Evolutionary conservation across 2,329 filamentous ascomycete species (phyloP).

Genomic region (Fusarium sp.): DNA sequence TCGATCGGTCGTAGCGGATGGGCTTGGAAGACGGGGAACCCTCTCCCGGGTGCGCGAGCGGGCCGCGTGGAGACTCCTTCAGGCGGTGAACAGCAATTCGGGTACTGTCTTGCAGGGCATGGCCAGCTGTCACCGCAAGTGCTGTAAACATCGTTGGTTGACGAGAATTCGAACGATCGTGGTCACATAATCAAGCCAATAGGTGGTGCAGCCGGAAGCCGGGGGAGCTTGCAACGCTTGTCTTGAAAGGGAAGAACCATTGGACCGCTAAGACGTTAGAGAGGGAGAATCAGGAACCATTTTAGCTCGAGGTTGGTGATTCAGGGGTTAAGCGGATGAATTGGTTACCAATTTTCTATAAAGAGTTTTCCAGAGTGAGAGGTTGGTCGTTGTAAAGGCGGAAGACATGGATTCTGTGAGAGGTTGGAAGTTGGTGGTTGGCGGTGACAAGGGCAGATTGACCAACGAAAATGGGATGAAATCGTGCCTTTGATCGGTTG

Average conservation of each 20-base stretch:
- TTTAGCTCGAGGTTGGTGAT: constrained; percentile 30
- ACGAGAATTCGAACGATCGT: constrained; percentile 19
- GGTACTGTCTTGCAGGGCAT: constrained; percentile 29
- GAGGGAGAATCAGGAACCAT: constrained; percentile 34
- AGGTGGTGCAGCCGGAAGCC: constrained; percentile 39
- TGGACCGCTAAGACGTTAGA: constrained; percentile 34
- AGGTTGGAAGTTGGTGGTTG: constrained; percentile 23
- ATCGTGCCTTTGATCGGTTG: constrained; percentile 40
- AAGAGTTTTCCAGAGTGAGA: constrained; percentile 10
- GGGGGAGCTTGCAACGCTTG: constrained; percentile 43
- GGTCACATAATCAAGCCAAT: constrained; percentile 39
- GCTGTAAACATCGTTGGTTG: constrained; percentile 38
- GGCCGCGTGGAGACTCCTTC: constrained; percentile 44
- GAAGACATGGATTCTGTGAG: constrained; percentile 14
- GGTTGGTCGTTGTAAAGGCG: constrained; percentile 22
- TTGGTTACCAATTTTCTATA: background rate
- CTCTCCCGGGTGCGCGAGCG: constrained; percentile 39
- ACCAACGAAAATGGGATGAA: constrained; percentile 4
- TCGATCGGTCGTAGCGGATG: constrained; percentile 26
- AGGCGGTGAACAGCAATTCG: constrained; percentile 44
- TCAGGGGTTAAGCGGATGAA: constrained; percentile 20
- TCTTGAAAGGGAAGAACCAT: constrained; percentile 36
- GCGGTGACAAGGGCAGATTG: constrained; percentile 18
- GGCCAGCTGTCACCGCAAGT: constrained; percentile 48
- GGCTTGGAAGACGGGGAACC: constrained; percentile 32